phyloP scores from a whole-genome alignment of 192 early-diverging fungal genomes.

The Coemansia sp. region DNA sequence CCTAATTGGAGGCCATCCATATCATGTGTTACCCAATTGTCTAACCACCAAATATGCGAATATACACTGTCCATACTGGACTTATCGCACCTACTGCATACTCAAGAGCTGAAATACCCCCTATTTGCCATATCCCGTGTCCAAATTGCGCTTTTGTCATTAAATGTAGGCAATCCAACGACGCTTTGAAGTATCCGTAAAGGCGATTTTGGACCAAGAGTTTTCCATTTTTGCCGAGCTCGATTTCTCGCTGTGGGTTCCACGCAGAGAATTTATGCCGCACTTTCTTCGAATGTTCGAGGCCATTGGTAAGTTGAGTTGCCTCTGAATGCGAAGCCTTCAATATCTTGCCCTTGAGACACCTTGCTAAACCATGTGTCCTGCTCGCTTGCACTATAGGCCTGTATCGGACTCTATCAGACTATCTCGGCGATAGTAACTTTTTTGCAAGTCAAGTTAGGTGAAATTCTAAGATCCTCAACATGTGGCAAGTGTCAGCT shows the following conservation, averaged over 20 bases:
- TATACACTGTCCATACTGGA: neutral
- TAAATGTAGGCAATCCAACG: conserved; percentile 66
- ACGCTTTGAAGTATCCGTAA: conserved; percentile 69
- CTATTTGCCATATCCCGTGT: neutral
- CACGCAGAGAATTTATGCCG: conserved; percentile 85
- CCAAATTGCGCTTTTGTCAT: neutral
- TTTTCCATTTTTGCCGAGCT: conserved; percentile 88
- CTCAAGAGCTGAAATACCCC: neutral
- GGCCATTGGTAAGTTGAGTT: conserved; percentile 51
- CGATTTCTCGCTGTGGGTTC: conserved; percentile 88
- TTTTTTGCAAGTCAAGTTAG: conserved; percentile 14
- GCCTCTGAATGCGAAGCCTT: neutral
- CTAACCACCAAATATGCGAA: neutral
- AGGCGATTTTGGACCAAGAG: conserved; percentile 84
- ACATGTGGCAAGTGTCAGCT: neutral
- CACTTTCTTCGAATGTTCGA: conserved; percentile 86
- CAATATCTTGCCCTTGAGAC: neutral
- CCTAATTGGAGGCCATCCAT: neutral
- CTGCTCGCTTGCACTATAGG: conserved; percentile 1
- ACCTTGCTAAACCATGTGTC: neutral
- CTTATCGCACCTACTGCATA: neutral
- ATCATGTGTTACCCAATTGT: neutral
- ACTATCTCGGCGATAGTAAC: conserved; percentile 26
- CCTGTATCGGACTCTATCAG: conserved; percentile 24
- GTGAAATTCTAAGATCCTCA: neutral